Evolutionary conservation across 1,284 basidiomycete species (phyloP).

Genomic region (Malassezia psittaci): DNA sequence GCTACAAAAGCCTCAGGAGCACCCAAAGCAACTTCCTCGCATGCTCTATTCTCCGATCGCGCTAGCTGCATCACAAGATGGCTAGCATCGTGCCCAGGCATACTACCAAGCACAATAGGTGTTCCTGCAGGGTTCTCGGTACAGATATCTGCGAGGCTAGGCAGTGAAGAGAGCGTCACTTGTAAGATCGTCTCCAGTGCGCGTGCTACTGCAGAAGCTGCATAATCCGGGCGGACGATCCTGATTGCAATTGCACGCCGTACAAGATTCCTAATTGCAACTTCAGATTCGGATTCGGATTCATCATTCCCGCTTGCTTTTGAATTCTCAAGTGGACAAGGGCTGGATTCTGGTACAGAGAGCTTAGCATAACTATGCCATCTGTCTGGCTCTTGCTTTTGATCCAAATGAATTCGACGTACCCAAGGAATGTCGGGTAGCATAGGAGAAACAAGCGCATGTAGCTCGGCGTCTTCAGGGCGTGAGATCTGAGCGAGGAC

Average conservation of each 20-base stretch:
- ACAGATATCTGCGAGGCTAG: slow-evolving; percentile 17
- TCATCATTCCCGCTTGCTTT: not conserved
- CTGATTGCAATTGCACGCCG: slow-evolving; percentile 71
- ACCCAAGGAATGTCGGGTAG: slow-evolving; percentile 47
- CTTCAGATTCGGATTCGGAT: not conserved
- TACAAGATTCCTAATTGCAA: slow-evolving; percentile 54
- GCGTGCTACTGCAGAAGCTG: slow-evolving; percentile 66
- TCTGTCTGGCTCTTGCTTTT: slow-evolving; percentile 52
- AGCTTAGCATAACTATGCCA: slow-evolving; percentile 65
- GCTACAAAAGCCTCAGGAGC: slow-evolving; percentile 40
- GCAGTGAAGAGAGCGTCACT: slow-evolving; percentile 58
- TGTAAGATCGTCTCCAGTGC: slow-evolving; percentile 67
- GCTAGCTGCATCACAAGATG: slow-evolving; percentile 40
- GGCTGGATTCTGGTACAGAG: slow-evolving; percentile 59
- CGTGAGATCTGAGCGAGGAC: slow-evolving; percentile 59
- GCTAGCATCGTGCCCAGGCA: slow-evolving; percentile 43
- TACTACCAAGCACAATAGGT: slow-evolving; percentile 41
- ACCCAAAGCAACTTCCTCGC: slow-evolving; percentile 43
- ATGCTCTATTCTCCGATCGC: slow-evolving; percentile 23
- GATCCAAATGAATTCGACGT: slow-evolving; percentile 47
- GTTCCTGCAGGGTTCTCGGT: slow-evolving; percentile 29
- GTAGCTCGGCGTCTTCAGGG: slow-evolving; percentile 66
- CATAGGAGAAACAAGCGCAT: slow-evolving; percentile 64
- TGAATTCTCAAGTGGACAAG: slow-evolving; percentile 45
- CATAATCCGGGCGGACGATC: slow-evolving; percentile 77